Evolutionary conservation across 768 basidiomycete genomes (phyloP), one percentile per base, ranked within the genome.

Genomic region (Rhodotorula graminis): DNA sequence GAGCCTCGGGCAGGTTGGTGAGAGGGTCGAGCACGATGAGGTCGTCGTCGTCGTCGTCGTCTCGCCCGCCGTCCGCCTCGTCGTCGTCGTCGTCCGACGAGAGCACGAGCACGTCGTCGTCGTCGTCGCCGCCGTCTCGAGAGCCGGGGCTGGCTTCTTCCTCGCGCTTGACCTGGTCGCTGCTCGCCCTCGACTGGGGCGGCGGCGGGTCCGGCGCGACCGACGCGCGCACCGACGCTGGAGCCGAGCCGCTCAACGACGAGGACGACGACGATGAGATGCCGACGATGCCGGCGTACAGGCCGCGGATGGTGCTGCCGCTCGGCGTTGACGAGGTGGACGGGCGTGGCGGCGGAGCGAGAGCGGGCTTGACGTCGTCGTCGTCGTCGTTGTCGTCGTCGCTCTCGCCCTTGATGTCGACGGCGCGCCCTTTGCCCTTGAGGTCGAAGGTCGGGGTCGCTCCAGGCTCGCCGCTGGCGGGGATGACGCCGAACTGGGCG

Each of bases 51-150:
- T 60, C 50, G 2, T 61, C 49, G 15, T 25, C 37, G 23, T 62
- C 61, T 37, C 37, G 37, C 37, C 37, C 37, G 29, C 31, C 50
- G 27, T 60, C 63, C 29, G 37, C 29, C 3, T 23, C 18, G 27
- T 60, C 58, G 46, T 52, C 53, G 21, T 25, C 12, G 19, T 44
- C n/a, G 59, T 59, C 58, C 16, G 49, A 12, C 46, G 73, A 70
- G 31, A 74, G 72, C 31, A 70, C 69, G n/a, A 74, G 44, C 44
- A 68, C 67, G 58, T 67, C 55, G 44, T 63, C 67, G 9, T 21
- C 8, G 3, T 19, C n/a, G 8, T 46, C 44, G 4, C 25, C 21
- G 2, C 37, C 19, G 8, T 7, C 37, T 8, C 7, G 14, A 8
- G 0, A 3, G 31, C 16, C n/a, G 5, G 1, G 29, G 31, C n/a